Evolutionary conservation across 139 green algal genomes (phyloP), one percentile per base, ranked within the genome.

Genomic region (Chlorella sp.): DNA sequence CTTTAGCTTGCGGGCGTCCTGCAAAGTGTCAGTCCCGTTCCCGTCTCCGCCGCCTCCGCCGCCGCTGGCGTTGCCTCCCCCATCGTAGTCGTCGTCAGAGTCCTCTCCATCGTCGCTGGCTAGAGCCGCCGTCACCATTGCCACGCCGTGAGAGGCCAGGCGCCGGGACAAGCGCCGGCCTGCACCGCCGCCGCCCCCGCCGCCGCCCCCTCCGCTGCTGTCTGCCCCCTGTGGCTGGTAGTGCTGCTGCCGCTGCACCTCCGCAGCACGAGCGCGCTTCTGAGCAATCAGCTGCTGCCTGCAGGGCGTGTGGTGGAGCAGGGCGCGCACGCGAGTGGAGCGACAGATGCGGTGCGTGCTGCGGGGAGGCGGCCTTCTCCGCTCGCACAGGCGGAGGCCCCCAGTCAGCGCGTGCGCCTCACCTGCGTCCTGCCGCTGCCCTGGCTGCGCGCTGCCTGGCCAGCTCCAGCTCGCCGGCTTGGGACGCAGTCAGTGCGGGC

Each of bases 391-490:
- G 20, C 17, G 23, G 4, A n/a, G 4, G 24, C 17, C 55, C 24
- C 6, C 2, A 1, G 26, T 24, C 31, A 14, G 31, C n/a, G n/a
- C n/a, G n/a, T n/a, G n/a, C n/a, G 23, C 65, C 20, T 30, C 2
- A 55, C 24, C 35, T 67, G 10, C 82, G 69, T 17, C 79, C 79
- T 5, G 81, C 71, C 30, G 79, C 79, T 22, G 80, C 83, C 3
- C 77, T 73, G 29, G 85, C 63, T 1, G 79, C 83, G 1, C 83
- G 68, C 22, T 69, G 27, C 23, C 76, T 50, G 0, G 83, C 83
- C 23, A 83, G 73, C 55, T 83, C 79, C 26, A 88, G 74, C 66
- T 88, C 83, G 5, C 69, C 74, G 32, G 75, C 73, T 63, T 87
- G 78, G 0, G 71, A 78, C 0, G 68, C 33, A 17, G 67, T 74